Conservation (phyloP, 495 filamentous ascomycete genomes). For the Penicillium odoratum region DNA sequence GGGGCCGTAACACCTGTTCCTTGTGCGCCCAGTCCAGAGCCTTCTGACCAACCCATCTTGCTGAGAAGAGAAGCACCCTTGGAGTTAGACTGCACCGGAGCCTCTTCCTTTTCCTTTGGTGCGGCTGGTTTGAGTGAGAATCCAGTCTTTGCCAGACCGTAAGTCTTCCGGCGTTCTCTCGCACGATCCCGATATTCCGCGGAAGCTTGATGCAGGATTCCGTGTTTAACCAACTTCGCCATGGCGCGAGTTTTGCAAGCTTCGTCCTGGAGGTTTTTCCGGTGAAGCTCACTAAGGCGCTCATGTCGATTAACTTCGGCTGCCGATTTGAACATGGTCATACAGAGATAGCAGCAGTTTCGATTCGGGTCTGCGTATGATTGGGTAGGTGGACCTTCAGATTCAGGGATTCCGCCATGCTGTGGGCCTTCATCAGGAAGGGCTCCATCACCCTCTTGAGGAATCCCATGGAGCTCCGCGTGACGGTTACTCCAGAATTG, state of each 20-base stretch:
- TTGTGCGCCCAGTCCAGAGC: constrained; percentile 76
- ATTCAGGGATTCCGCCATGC: constrained; percentile 12
- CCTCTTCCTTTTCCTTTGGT: constrained; percentile 34
- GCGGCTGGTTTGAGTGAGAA: constrained; percentile 32
- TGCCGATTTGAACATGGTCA: constrained; percentile 67
- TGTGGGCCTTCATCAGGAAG: constrained; percentile 15
- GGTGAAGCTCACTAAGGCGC: constrained; percentile 71
- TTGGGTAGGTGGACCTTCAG: constrained; percentile 38
- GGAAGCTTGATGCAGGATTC: constrained; percentile 26
- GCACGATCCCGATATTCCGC: constrained; percentile 79
- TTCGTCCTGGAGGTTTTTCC: constrained; percentile 64
- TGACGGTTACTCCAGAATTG: constrained; percentile 89
- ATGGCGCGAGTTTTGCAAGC: constrained; percentile 58
- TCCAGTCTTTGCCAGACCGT: constrained; percentile 61
- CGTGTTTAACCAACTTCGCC: constrained; percentile 54
- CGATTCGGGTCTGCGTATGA: constrained; percentile 71
- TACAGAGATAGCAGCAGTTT: constrained; percentile 77
- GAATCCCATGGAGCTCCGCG: constrained; percentile 73
- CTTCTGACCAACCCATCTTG: constrained; percentile 89
- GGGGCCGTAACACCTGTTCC: constrained; percentile 76
- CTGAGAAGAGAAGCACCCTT: constrained; percentile 82
- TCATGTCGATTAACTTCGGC: constrained; percentile 76
- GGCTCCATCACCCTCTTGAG: constrained; percentile 34
- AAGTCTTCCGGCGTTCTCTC: constrained; percentile 74
- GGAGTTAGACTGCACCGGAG: constrained; percentile 52